phyloP scores from a whole-genome alignment of 2,329 filamentous ascomycete genomes.

The Aspergillus udagawae region DNA sequence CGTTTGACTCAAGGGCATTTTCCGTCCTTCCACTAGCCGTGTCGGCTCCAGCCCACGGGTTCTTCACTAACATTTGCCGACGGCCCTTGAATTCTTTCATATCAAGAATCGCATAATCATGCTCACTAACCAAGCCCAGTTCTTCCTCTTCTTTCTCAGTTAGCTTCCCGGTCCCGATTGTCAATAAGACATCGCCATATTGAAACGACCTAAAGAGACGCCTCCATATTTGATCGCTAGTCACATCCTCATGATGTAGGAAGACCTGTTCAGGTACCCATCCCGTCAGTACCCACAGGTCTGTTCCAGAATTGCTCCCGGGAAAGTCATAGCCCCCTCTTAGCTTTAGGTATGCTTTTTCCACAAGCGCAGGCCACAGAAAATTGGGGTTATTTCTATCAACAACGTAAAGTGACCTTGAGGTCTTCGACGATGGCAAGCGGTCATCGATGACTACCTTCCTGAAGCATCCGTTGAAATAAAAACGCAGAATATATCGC shows the following conservation, averaged over 20 bases:
- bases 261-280: conserved; percentile 98
- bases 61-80: conserved; percentile 78
- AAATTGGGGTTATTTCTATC: conserved; percentile 77
- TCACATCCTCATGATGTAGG: conserved; percentile 78
- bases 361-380: conserved; percentile 86
- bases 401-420: conserved; percentile 77
- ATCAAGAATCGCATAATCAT: conserved; percentile 89
- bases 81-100: conserved; percentile 62
- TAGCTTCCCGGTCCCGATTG: conserved; percentile 82
- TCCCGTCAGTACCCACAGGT: conserved; percentile 85
- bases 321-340: conserved; percentile 96
- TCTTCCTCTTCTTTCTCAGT: conserved; percentile 71
- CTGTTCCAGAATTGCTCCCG: conserved; percentile 93
- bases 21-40: conserved; percentile 29
- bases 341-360: conserved; percentile 95
- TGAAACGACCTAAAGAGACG: conserved; percentile 71
- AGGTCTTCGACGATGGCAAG: conserved; percentile 69
- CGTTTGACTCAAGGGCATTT: conserved; percentile 5
- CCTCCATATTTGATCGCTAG: conserved; percentile 71
- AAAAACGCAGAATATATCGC: conserved; percentile 86
- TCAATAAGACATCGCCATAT: conserved; percentile 77
- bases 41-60: conserved; percentile 82
- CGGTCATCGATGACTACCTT: conserved; percentile 86
- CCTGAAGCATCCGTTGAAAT: conserved; percentile 92
- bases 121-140: conserved; percentile 79